phyloP scores from a whole-genome alignment of 441 rosid genomes.

The Arabidopsis hybrid region DNA sequence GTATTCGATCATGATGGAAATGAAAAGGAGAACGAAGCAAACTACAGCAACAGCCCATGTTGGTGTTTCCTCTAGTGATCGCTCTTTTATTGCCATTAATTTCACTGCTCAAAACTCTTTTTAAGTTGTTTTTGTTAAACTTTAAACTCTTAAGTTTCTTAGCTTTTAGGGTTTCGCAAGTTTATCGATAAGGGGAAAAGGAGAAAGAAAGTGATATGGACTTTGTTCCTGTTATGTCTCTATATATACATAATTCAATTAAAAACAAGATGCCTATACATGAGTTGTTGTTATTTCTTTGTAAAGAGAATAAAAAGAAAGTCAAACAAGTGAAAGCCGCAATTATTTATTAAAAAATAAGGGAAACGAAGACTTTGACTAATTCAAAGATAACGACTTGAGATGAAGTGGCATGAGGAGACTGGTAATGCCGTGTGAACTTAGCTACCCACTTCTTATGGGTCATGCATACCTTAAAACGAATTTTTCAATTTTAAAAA shows the following conservation, averaged over 20 bases:
- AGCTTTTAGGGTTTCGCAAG: conserved; percentile 23
- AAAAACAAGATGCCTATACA: not conserved
- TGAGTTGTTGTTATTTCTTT: conserved; percentile 13
- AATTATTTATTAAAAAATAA: conserved; percentile 4
- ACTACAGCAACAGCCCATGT: conserved; percentile 95
- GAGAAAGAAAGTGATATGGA: conserved; percentile 30
- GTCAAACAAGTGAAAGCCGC: conserved; percentile 43
- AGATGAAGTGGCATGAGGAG: conserved; percentile 22
- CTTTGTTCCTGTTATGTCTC: conserved; percentile 29
- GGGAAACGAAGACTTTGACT: conserved; percentile 40
- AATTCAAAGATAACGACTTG: conserved; percentile 34
- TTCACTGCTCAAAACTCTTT: conserved; percentile 11
- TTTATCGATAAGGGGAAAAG: conserved; percentile 25
- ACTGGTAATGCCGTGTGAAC: conserved; percentile 37
- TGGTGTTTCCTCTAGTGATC: conserved; percentile 72
- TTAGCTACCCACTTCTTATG: conserved; percentile 5
- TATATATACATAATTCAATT: conserved; percentile 17
- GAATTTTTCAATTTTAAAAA: not conserved
- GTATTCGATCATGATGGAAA: conserved; percentile 78
- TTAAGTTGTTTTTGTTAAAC: too few species aligned
- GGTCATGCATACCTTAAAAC: conserved; percentile 9
- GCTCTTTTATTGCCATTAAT: conserved; percentile 37
- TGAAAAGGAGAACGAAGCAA: conserved; percentile 66
- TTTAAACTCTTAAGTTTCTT: not conserved
- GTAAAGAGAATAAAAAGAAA: conserved; percentile 19